phyloP scores from a whole-genome alignment of 257 asterid genomes.

The Ilex aquifolium region DNA sequence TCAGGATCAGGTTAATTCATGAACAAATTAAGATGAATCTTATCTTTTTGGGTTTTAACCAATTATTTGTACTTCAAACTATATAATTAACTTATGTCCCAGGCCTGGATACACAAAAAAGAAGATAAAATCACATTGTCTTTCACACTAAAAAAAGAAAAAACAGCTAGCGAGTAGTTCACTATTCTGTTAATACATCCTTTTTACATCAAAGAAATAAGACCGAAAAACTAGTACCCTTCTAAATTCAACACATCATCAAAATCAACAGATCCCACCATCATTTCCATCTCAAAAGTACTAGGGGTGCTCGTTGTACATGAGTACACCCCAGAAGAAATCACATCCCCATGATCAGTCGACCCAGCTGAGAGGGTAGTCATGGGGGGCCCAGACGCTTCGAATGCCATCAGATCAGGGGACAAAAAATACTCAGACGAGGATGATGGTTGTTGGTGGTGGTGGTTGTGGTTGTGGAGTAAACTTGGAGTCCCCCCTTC shows the following conservation, averaged over 20 bases:
- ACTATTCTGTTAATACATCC: too few species aligned
- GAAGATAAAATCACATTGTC: too few species aligned
- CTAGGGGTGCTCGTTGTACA: conserved; percentile 8
- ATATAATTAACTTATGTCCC: too few species aligned
- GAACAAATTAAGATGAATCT: too few species aligned
- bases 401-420: neutral
- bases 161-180: too few species aligned
- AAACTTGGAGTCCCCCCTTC: conserved; percentile 6
- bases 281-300: neutral
- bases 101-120: too few species aligned
- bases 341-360: conserved; percentile 16
- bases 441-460: conserved; percentile 3
- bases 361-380: conserved; percentile 13
- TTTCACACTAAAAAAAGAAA: too few species aligned
- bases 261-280: neutral
- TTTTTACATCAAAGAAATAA: too few species aligned
- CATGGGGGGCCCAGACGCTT: neutral
- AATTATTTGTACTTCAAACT: too few species aligned
- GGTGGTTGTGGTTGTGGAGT: neutral
- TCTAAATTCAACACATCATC: neutral
- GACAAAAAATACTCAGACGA: conserved; percentile 5
- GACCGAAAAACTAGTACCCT: too few species aligned
- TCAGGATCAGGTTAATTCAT: too few species aligned
- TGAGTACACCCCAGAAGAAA: conserved; percentile 22
- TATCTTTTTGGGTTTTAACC: too few species aligned